Percentiles rank a stretch among this genome's conserved stretches.
phyloP scores from a whole-genome alignment of 2,329 filamentous ascomycete genomes.

The Penicillium sp. region DNA sequence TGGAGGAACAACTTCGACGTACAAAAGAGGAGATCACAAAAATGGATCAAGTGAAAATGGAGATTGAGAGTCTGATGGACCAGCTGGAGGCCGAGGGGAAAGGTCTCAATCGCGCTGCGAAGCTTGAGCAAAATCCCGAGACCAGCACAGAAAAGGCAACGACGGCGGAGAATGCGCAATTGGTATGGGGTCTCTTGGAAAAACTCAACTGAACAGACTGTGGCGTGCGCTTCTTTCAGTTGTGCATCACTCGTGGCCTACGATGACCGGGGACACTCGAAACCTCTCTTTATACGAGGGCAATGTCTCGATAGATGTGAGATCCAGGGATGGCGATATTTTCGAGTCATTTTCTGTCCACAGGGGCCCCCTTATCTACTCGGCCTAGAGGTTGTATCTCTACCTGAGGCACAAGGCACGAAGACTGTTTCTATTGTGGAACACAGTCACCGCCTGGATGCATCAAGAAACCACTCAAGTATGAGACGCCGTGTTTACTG shows the following conservation, averaged over 20 bases:
- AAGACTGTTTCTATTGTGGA: no score
- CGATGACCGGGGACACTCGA: neutral
- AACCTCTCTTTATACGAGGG: neutral
- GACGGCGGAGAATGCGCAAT: constrained; percentile 24
- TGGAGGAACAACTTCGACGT: constrained; percentile 75
- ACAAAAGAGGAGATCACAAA: constrained; percentile 71
- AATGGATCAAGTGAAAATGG: constrained; percentile 66
- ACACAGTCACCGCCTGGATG: no score
- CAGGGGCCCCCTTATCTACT: no score
- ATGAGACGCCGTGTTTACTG: no score
- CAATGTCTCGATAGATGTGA: no score
- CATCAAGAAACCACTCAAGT: no score
- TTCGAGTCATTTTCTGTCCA: no score
- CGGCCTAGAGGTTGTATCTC: no score
- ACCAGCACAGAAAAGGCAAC: constrained; percentile 12
- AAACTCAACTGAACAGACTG: constrained; percentile 21
- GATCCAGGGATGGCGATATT: no score
- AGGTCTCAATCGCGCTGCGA: constrained; percentile 13
- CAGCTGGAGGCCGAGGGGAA: constrained; percentile 29
- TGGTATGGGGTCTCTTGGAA: constrained; percentile 38
- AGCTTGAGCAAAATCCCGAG: constrained; percentile 5
- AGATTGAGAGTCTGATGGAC: constrained; percentile 47
- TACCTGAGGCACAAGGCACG: no score
- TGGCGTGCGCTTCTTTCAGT: neutral
- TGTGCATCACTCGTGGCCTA: neutral